Base-by-base conservation (phyloP, 1,284 basidiomycete genomes). In the Microbotryum lychnidis-dioicae region DNA sequence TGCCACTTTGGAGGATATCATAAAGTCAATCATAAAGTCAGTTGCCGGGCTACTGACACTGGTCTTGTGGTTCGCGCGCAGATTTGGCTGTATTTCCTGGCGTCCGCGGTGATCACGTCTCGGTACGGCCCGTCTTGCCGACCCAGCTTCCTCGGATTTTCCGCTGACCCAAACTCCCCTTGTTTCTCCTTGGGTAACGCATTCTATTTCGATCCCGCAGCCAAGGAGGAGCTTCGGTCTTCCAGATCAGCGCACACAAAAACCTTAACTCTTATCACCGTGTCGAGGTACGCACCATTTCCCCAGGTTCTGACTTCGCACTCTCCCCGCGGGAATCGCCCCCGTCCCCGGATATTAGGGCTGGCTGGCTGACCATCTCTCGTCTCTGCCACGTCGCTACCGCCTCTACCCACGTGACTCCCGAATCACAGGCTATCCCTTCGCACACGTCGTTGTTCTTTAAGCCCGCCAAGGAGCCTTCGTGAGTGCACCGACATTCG, bases 161-260 rank as follows among this genome's bases (percentile, higher is more conserved):
- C 16, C 37, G 37, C 37, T 42, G 37, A 42, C 37, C 37, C 37
- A 42, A 44, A 21, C 63, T 50, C 72, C 49, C 58, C 71, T 21
- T 67, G 68, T 37, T 57, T 70, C 60, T 71, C 59, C 21, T 16
- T 7, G 53, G 25, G 5, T 12, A 20, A 20, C 20, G 21, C 27
- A 25, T 21, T 14, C 23, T 25, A 33, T 49, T 27, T 48, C 55
- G 55, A n/a, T 58, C 20, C 14, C 63, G 71, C 64, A 84, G 90
- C 51, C 88, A 96, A 80, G 92, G 92, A 44, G 80, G 85, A 27
- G 84, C 86, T 10, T 89, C 89, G 0, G 86, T 94, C 50, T 96
- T 93, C 87, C 92, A 97, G 79, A 85, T 98, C 73, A 96, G 91
- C 3, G 78, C 93, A 68, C 91, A 97, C 81, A 97, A 98, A 80